Evolutionary conservation across 148 eudicot species (phyloP), one percentile per base, ranked within the genome.

Genomic region (Diospyros lotus): DNA sequence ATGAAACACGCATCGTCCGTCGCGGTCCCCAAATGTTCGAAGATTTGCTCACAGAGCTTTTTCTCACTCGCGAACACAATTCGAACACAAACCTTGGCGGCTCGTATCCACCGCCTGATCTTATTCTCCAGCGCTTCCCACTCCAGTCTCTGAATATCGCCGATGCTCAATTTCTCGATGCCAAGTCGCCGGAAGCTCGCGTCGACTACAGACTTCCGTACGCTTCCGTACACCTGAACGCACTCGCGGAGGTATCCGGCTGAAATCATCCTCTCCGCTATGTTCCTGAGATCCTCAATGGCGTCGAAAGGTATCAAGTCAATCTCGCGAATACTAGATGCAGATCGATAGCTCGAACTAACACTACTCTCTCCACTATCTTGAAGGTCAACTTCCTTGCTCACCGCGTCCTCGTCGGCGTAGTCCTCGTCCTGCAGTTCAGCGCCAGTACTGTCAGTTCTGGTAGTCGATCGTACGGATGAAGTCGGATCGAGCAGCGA

Each of bases 181-280:
- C 97, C 97, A 3, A 94, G 83, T 28, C 61, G 80, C 0, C 80
- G 78, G 54, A 91, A 86, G 73, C 81, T 87, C 39, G 85, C 75
- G 73, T 90, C 94, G 3, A 93, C 76, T 41, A 79, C 84, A 1
- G 87, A 73, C 69, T 88, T 89, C 43, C 98, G 79, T 1, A 88
- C 93, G 13, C 95, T 85, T 0, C 89, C 88, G 79, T 88, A 95
- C 14, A 87, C 91, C 82, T 90, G 92, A 9, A 92, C 79, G 41
- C 96, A 92, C 81, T 92, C 97, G 11, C 91, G 81, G 6, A 88
- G 64, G 60, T 90, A 89, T 4, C 96, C 96, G 0, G 87, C 86
- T 1, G 86, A 79, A 45, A 86, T 92, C 96, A 92, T 90, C 53
- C 94, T 66, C 77, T 89, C 91, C 0, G 97, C 97, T 1, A 95